A percentile compares a stretch with the other conserved stretches of the same genome.
phyloP scores from a whole-genome alignment of 768 basidiomycete species.

The Russula ochroleuca region DNA sequence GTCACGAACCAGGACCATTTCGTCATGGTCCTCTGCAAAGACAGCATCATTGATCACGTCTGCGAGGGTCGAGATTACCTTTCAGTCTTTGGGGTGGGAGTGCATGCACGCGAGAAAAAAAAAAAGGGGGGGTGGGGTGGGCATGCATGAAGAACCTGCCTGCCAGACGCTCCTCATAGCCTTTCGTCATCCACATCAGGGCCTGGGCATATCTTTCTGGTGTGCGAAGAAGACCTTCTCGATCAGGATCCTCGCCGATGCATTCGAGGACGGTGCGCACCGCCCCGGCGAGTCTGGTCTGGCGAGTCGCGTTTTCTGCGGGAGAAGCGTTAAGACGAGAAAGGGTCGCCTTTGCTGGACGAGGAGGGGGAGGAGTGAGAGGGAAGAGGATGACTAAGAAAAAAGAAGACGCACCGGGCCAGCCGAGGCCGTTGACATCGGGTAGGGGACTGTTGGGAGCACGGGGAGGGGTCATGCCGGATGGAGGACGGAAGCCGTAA shows the following conservation, averaged over 20 bases:
- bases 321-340: conserved; percentile 77
- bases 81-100: conserved; percentile 5
- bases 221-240: conserved; percentile 87
- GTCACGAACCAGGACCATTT: conserved; percentile 97
- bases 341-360: conserved; percentile 76
- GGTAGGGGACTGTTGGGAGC: conserved; percentile 38
- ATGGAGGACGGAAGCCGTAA: conserved; percentile 74
- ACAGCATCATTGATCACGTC: conserved; percentile 99
- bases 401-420: conserved; percentile 64
- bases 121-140: conserved; percentile 12
- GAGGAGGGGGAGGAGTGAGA: conserved; percentile 19
- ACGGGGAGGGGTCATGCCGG: conserved; percentile 60
- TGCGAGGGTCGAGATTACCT: conserved; percentile 33
- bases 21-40: conserved; percentile 98
- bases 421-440: conserved; percentile 75
- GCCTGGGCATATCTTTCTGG: conserved; percentile 97
- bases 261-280: conserved; percentile 92
- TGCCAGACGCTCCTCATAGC: conserved; percentile 92
- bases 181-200: conserved; percentile 97
- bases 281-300: conserved; percentile 74
- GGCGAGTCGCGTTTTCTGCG: conserved; percentile 63
- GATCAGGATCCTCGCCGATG: conserved; percentile 95
- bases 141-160: conserved; percentile 58
- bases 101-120: conserved; percentile 15
- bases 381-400: conserved; percentile 15